Conservation (phyloP, 148 eudicot species). For the Silene latifolia region DNA sequence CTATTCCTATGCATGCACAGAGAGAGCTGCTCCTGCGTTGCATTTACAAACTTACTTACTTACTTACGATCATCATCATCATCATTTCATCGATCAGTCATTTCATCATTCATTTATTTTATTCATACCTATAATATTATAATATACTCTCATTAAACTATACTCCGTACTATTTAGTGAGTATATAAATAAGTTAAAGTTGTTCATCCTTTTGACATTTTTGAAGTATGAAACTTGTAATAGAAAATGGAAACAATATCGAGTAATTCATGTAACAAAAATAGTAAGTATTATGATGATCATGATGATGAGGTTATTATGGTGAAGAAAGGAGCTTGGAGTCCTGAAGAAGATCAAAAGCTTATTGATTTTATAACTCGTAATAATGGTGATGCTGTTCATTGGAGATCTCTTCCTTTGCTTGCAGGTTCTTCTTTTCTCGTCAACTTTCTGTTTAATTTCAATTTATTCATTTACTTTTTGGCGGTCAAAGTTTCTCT, state of each 20-base stretch:
- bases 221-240: neutral
- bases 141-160: no score
- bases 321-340: constrained; percentile 27
- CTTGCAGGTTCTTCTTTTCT: constrained; percentile 23
- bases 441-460: neutral
- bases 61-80: neutral
- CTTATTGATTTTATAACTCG: constrained; percentile 17
- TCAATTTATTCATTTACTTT: no score
- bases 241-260: constrained; percentile 12
- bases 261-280: neutral
- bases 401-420: constrained; percentile 30
- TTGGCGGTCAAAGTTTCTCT: no score
- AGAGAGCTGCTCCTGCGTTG: neutral
- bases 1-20: neutral
- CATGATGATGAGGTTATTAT: neutral
- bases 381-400: constrained; percentile 18
- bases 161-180: no score
- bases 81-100: constrained; percentile 19
- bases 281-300: neutral
- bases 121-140: no score
- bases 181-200: neutral
- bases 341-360: constrained; percentile 28
- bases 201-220: neutral
- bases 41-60: constrained; percentile 13
- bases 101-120: constrained; percentile 15